Conservation (phyloP, 176 grass and related monocot species). For the Carex cristatella region DNA sequence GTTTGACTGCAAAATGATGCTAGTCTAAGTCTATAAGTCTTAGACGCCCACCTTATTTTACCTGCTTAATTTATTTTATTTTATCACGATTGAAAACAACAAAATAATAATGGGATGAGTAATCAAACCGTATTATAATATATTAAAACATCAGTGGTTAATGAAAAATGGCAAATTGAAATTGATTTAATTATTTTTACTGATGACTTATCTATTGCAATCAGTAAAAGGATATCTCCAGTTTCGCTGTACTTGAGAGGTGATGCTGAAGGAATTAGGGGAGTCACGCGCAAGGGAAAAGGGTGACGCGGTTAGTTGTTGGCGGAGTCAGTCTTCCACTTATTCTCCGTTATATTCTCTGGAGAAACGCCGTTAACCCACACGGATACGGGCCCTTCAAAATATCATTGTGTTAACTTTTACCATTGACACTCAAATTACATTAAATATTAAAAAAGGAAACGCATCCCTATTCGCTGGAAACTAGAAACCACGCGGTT, state of each 20-base stretch:
- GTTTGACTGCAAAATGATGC: constrained; percentile 4
- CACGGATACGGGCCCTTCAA: not conserved
- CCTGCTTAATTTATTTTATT: not conserved
- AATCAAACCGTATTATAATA: too few species aligned
- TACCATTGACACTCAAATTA: not conserved
- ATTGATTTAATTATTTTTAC: not conserved
- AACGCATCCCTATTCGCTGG: too few species aligned
- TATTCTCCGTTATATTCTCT: not conserved
- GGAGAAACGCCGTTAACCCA: constrained; percentile 8
- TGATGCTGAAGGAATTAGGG: not conserved
- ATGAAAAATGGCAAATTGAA: not conserved
- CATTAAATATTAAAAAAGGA: not conserved
- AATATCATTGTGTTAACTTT: not conserved
- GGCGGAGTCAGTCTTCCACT: constrained; percentile 58
- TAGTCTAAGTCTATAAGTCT: too few species aligned
- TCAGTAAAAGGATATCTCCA: not conserved
- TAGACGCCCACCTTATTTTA: not conserved
- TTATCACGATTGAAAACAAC: not conserved
- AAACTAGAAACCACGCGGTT: too few species aligned
- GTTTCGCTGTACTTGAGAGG: not conserved
- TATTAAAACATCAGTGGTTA: not conserved
- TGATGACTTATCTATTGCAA: not conserved
- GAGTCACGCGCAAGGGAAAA: constrained; percentile 27
- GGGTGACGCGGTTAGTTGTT: constrained; percentile 5
- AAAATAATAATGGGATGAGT: too few species aligned